These are phyloP conservation scores for Colletotrichum australisinense DNA, from an alignment of 2,329 filamentous ascomycete genomes.

Conservation along the genomic window DNA sequence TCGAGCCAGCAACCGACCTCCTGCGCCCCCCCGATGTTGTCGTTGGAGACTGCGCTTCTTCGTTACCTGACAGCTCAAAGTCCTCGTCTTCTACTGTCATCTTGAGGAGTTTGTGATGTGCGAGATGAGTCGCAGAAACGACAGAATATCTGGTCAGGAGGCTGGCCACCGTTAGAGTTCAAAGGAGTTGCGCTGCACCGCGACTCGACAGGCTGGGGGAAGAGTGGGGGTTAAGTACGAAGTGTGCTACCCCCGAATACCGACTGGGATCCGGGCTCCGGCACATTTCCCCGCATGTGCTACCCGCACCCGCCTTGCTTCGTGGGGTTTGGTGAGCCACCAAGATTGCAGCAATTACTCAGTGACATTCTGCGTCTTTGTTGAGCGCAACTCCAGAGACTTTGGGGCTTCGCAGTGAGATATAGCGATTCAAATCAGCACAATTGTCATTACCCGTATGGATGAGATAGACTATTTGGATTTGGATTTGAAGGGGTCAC, in stretches of 20 bases:
- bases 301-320: neutral
- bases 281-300: constrained; percentile 1
- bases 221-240: constrained; percentile 29
- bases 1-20: neutral
- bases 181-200: constrained; percentile 29
- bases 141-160: neutral
- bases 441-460: neutral
- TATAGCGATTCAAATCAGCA: neutral
- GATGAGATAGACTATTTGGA: neutral
- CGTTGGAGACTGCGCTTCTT: neutral
- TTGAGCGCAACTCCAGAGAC: neutral
- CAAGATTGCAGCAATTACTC: neutral
- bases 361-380: neutral
- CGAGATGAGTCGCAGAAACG: neutral
- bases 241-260: neutral
- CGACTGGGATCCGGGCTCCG: constrained; percentile 10
- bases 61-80: neutral
- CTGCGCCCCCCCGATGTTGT: neutral
- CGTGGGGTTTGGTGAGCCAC: neutral
- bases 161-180: constrained; percentile 14
- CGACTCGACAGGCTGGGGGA: constrained; percentile 9
- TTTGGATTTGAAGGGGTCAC: neutral
- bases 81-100: constrained; percentile 14
- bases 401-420: neutral
- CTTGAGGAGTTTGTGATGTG: neutral